phyloP scores from a whole-genome alignment of 805 yeast species.

The Saccharomyces cerevisiae region DNA sequence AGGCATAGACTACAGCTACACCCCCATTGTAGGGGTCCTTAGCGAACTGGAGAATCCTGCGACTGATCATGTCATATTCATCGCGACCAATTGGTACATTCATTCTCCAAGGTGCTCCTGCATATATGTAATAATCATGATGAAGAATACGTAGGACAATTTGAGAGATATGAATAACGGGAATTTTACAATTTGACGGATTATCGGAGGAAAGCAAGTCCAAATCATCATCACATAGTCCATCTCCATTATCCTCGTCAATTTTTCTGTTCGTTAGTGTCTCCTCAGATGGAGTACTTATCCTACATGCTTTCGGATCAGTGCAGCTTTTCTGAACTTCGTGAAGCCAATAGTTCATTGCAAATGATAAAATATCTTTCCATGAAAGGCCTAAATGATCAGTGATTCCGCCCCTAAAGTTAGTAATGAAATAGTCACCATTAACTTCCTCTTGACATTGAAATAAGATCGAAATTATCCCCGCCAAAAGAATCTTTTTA shows the following conservation, averaged over 20 bases:
- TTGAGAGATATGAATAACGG: conserved; percentile 67
- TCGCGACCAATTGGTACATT: conserved; percentile 49
- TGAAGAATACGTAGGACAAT: conserved; percentile 64
- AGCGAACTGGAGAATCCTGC: conserved; percentile 33
- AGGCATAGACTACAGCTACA: conserved; percentile 51
- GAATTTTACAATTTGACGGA: conserved; percentile 40
- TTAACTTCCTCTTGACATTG: conserved; percentile 65
- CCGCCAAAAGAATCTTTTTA: conserved; percentile 57
- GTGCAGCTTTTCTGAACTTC: conserved; percentile 15
- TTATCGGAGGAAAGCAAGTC: conserved; percentile 13
- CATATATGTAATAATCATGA: conserved; percentile 67
- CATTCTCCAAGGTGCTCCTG: conserved; percentile 80
- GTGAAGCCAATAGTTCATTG: conserved; percentile 60
- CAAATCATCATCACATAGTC: not conserved
- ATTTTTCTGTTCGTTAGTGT: not conserved
- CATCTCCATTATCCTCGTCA: not conserved
- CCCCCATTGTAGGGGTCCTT: conserved; percentile 39
- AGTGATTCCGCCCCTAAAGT: conserved; percentile 5
- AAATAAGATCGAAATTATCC: conserved; percentile 55
- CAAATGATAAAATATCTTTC: conserved; percentile 63
- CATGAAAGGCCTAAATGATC: conserved; percentile 39
- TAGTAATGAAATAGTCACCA: conserved; percentile 11
- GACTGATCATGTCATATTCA: conserved; percentile 42
- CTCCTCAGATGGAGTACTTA: not conserved
- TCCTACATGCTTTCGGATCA: conserved; percentile 4